Evolutionary conservation across 495 filamentous ascomycete species (phyloP), one percentile per base, ranked within the genome.

Genomic region (Cladorrhinum samala): DNA sequence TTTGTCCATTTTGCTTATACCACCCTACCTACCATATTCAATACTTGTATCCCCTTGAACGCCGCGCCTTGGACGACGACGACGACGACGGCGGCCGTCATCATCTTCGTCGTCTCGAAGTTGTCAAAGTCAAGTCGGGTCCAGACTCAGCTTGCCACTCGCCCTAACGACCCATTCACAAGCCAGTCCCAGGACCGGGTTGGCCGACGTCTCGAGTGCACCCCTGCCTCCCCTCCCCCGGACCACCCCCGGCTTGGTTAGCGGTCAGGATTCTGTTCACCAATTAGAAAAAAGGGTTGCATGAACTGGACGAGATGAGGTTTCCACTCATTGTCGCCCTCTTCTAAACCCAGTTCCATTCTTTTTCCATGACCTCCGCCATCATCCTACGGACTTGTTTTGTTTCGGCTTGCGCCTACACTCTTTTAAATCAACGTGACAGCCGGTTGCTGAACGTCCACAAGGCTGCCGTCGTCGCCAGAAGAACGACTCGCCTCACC

Each of bases 381-480:
- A 58, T 52, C 50, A 57, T 69, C 51, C 42, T 70, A 25, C 54
- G 57, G 42, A 65, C 61, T 41, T 70, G 68, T 56, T 61, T 63
- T 50, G 48, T 68, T 39, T 65, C 61, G 62, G 60, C 62, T 40
- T 65, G 60, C 54, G 59, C 64, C 50, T 60, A 61, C 66, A 45
- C 67, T 68, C 69, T 69, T 59, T 67, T 67, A 43, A 56, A 63
- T 38, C 50, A 45, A 21, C 56, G 64, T 50, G 66, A 70, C 55
- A 63, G 55, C 42, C 59, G 62, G 23, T 54, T 56, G 49, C 53
- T 68, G 44, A 61, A 62, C 56, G 23, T 62, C 37, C 50, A 64
- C 63, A 69, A 64, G 61, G 67, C 64, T 33, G 38, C 50, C 46
- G 55, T 66, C 61, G 60, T 66, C 61, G 66, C 65, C 63, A 60